Evolutionary conservation across 2,329 filamentous ascomycete species (phyloP).

Genomic region (Penicillium sclerotiorum): DNA sequence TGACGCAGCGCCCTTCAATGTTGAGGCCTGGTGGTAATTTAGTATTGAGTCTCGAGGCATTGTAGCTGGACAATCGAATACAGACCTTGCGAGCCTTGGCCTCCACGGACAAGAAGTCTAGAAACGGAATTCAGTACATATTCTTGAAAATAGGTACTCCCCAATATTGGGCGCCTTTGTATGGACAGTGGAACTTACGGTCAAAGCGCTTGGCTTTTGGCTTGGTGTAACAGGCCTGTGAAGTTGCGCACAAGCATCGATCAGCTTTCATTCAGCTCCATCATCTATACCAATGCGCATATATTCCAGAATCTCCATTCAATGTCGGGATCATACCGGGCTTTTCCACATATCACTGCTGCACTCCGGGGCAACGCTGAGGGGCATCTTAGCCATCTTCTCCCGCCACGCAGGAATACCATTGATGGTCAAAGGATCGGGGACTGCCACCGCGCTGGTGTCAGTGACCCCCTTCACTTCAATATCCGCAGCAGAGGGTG

Average conservation of each 20-base stretch:
- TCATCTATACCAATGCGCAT: neutral
- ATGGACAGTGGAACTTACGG: slow-evolving; percentile 59
- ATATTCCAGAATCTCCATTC: neutral
- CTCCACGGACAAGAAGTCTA: slow-evolving; percentile 64
- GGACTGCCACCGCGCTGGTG: slow-evolving; percentile 38
- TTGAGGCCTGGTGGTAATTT: slow-evolving; percentile 56
- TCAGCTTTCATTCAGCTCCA: slow-evolving; percentile 10
- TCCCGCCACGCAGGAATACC: slow-evolving; percentile 68
- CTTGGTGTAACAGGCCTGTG: slow-evolving; percentile 57
- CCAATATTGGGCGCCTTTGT: neutral
- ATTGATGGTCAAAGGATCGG: slow-evolving; percentile 61
- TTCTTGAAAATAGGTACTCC: neutral
- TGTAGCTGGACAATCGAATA: neutral
- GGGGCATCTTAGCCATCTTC: slow-evolving; percentile 69
- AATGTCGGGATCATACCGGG: slow-evolving; percentile 54
- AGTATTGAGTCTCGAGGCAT: neutral
- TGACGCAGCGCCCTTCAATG: slow-evolving; percentile 80
- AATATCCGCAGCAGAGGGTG: slow-evolving; percentile 32
- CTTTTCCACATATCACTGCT: slow-evolving; percentile 84
- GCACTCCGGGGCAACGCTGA: slow-evolving; percentile 74
- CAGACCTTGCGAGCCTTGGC: slow-evolving; percentile 53
- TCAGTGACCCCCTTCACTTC: slow-evolving; percentile 39
- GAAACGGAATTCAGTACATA: neutral
- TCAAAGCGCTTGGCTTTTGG: slow-evolving; percentile 83
- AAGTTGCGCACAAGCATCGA: slow-evolving; percentile 15